Evolutionary conservation across 2,329 filamentous ascomycete genomes (phyloP), one percentile per base, ranked within the genome.

Genomic region (Rhynchosporium secalis): DNA sequence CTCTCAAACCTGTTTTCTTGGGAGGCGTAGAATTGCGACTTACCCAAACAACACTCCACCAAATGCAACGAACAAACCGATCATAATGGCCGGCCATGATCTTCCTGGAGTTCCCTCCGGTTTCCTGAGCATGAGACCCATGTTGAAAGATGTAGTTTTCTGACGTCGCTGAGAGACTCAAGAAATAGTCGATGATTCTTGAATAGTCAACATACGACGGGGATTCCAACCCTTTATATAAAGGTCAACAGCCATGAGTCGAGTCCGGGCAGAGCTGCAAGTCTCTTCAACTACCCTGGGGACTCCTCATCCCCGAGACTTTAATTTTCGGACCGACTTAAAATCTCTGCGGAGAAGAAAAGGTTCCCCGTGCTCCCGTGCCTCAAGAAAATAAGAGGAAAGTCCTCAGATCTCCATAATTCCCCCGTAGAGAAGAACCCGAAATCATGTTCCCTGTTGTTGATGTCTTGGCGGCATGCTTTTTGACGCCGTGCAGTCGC

Each of bases 71-170:
- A 87, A 87, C 65, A 83, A 68, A 67, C 85, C 85, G 64, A 87
- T 82, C 64, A 76, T 72, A 64, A 87, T 86, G 72, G 86, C 86
- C 69, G 86, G 86, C 74, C 86, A 86, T 72, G 88, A 86, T 72
- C 86, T 88, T 75, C 88, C 88, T 74, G 87, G 84, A 75, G 89
- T 86, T 81, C 87, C 87, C 78, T 88, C 85, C 75, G 88, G 88
- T 79, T 89, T 90, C 56, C 66, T 65, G 63, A 71, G 69, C 66
- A 64, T 67, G 54, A 71, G 68, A 60, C 65, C 65, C 71, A 72
- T 73, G 63, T 48, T 71, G 58, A 10, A 51, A 52, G 58, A 45
- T 46, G 31, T 36, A 13, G n/a, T 8, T 10, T 20, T 20, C 45
- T 9, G 49, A 38, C 33, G 49, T 52, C 49, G 33, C 36, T 40